A percentile compares a stretch with the other conserved stretches of the same genome.
phyloP scores from a whole-genome alignment of 1,284 basidiomycete species.

The Sporisorium sorghi region DNA sequence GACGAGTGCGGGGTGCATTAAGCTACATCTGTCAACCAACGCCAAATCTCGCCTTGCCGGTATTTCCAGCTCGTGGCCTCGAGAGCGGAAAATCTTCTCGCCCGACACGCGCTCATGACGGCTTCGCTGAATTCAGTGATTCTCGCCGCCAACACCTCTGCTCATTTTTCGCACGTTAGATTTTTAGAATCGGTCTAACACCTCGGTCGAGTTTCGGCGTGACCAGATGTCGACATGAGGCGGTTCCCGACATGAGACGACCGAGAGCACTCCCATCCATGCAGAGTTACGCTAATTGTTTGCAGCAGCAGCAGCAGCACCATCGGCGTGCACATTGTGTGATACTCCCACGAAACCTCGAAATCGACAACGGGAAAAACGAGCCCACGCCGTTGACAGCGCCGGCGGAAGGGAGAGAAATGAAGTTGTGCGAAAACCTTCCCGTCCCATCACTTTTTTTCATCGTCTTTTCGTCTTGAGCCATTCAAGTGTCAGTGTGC shows the following conservation, averaged over 20 bases:
- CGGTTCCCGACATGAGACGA: not conserved
- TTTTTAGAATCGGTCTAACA: not conserved
- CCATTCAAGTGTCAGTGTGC: too few species aligned
- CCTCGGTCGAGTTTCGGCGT: not conserved
- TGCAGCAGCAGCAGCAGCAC: not conserved
- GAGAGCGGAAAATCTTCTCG: slow-evolving; percentile 7
- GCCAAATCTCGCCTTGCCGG: slow-evolving; percentile 28
- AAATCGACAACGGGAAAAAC: not conserved
- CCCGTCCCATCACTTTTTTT: not conserved
- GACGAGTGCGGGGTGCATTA: slow-evolving; percentile 38
- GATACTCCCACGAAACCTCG: not conserved
- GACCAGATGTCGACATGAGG: not conserved
- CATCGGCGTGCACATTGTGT: not conserved
- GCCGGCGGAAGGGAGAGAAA: too few species aligned
- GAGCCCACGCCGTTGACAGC: not conserved
- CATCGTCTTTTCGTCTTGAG: too few species aligned
- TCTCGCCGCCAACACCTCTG: slow-evolving; percentile 20
- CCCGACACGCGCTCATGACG: slow-evolving; percentile 12
- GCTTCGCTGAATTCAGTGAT: slow-evolving; percentile 1
- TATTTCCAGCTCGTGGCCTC: slow-evolving; percentile 29
- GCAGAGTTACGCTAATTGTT: not conserved
- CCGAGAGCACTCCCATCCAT: not conserved
- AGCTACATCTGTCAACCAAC: slow-evolving; percentile 28
- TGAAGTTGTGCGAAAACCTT: not conserved
- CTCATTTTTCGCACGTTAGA: not conserved